These are phyloP conservation scores for Trametes gibbosa DNA, from an alignment of 768 basidiomycete genomes.

Conservation along the genomic window DNA sequence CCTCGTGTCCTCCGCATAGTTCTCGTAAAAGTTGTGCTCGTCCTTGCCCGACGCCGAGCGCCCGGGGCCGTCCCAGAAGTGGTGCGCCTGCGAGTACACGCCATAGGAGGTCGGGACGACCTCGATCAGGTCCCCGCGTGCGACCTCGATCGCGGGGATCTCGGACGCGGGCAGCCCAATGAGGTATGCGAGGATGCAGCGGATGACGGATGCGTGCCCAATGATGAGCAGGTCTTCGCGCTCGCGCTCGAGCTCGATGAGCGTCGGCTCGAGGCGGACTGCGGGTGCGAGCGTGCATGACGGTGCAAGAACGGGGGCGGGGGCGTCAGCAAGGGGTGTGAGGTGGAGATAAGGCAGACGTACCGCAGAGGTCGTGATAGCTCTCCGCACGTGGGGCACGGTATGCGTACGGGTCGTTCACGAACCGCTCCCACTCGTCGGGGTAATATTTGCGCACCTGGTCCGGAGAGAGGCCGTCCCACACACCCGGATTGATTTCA, in stretches of 20 bases:
- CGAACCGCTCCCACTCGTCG: slow-evolving; percentile 90
- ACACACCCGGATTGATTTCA: slow-evolving; percentile 96
- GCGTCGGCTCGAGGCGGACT: slow-evolving; percentile 92
- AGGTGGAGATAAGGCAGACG: slow-evolving; percentile 12
- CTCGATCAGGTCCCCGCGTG: slow-evolving; percentile 94
- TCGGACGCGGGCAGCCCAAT: slow-evolving; percentile 94
- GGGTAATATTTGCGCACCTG: slow-evolving; percentile 89
- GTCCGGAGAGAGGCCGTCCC: slow-evolving; percentile 92
- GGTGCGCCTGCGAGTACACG: slow-evolving; percentile 82
- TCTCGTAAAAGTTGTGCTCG: slow-evolving; percentile 83
- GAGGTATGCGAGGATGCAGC: slow-evolving; percentile 90
- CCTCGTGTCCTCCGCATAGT: slow-evolving; percentile 59
- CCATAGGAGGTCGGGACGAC: slow-evolving; percentile 87
- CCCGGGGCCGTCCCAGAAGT: slow-evolving; percentile 91
- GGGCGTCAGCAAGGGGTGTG: neutral
- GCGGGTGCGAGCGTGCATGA: too few relatives aligned
- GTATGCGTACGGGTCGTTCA: slow-evolving; percentile 90
- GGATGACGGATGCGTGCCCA: slow-evolving; percentile 95
- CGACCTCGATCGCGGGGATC: slow-evolving; percentile 96
- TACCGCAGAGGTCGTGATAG: slow-evolving; percentile 92
- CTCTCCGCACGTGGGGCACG: slow-evolving; percentile 93
- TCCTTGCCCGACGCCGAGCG: slow-evolving; percentile 50
- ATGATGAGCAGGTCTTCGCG: slow-evolving; percentile 95
- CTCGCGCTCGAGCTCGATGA: slow-evolving; percentile 93
- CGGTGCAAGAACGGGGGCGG: too few relatives aligned